These are phyloP conservation scores for Candida vaughaniae DNA, from an alignment of 805 yeast species.

Conservation along the genomic window DNA sequence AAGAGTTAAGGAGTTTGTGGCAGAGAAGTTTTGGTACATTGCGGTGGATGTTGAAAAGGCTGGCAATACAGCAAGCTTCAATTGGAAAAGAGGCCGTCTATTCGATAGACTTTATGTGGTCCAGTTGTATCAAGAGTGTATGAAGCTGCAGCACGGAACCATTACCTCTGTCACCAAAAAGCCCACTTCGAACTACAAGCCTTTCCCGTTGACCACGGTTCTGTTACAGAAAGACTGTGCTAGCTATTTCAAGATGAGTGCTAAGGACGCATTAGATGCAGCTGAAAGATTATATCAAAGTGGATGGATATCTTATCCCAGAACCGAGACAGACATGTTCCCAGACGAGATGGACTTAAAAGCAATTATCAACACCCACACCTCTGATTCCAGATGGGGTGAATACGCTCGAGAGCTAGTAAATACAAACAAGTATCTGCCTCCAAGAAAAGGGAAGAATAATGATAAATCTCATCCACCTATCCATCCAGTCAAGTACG, in stretches of 20 bases:
- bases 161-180: conserved; percentile 52
- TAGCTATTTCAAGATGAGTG: conserved; percentile 66
- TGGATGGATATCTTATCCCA: conserved; percentile 91
- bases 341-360: conserved; percentile 74
- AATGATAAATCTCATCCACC: conserved; percentile 99
- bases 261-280: conserved; percentile 67
- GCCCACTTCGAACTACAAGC: conserved; percentile 76
- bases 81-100: conserved; percentile 72
- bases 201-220: conserved; percentile 91
- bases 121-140: conserved; percentile 66
- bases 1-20: conserved; percentile 65
- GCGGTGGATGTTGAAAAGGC: conserved; percentile 50
- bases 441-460: conserved; percentile 77
- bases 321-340: conserved; percentile 93
- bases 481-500: conserved; percentile 77
- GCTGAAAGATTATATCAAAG: conserved; percentile 86
- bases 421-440: conserved; percentile 42
- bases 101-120: conserved; percentile 71
- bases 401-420: conserved; percentile 51
- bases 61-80: conserved; percentile 31
- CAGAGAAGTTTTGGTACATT: conserved; percentile 82
- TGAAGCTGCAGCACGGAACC: conserved; percentile 48
- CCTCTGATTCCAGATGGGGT: conserved; percentile 64
- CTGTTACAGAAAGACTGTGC: conserved; percentile 88
- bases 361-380: conserved; percentile 60